Evolutionary conservation across 2,329 filamentous ascomycete species (phyloP), one percentile per base, ranked within the genome.

Genomic region (Trichoderma sp.): DNA sequence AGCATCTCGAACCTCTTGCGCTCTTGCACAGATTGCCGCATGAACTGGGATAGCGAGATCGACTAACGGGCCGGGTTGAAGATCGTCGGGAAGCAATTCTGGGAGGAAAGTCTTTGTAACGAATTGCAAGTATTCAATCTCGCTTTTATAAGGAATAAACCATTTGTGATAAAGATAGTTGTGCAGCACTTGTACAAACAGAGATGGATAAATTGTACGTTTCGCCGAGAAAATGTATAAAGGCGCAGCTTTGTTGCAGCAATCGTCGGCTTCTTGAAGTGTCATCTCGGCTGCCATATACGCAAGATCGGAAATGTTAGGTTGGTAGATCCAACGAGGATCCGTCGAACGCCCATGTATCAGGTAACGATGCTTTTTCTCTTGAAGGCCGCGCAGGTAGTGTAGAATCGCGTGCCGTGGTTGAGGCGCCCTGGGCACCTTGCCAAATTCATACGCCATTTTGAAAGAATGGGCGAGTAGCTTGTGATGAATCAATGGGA

Each of bases 31-130:
- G 41, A 71, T 56, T 27, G 45, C 53, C 16, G 45, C 50, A 71
- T 71, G n/a, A 16, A 71, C 45, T 35, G 67, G 21, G 11, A 45
- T 53, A 6, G 59, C 67, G 1, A 77, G n/a, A 63, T 73, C 27
- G 16, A 35, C 67, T 16, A 71, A 71, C 6, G 69, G 56, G 16
- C 33, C 60, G 1, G 38, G 9, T 3, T 12, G 16, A 4, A 75
- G 7, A 6, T 75, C n/a, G 7, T 45, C 59, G 6, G 14, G n/a
- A 38, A 72, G 41, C 2, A 27, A 2, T 16, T 78, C 21, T 3
- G 76, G 41, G 50, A 71, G 31, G 16, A 71, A 38, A 6, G 50
- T 62, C 12, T 76, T 76, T 24, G 77, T 56, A 21, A 78, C 69
- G 31, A 77, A 77, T 33, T 76, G 50, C 50, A 56, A 14, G 11